Percentiles rank a stretch among this genome's conserved stretches.
Conservation (phyloP, 805 yeast species). For the Wickerhamomyces tratensis region DNA sequence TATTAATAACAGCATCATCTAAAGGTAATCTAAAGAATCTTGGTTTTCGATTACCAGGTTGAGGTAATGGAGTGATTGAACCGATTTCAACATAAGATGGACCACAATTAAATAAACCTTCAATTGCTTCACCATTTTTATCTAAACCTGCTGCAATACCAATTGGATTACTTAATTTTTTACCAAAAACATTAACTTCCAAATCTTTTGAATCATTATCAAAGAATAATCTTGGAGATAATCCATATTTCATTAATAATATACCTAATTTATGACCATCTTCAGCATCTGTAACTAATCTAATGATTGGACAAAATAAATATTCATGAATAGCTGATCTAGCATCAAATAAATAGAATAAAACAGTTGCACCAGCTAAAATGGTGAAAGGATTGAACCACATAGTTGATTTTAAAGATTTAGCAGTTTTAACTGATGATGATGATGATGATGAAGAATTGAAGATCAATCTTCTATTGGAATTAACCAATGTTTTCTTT, state of each 20-base stretch:
- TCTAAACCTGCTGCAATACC: conserved; percentile 97
- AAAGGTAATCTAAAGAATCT: conserved; percentile 77
- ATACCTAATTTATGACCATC: conserved; percentile 75
- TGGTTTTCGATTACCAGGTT: conserved; percentile 92
- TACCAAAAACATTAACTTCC: conserved; percentile 57
- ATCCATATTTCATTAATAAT: conserved; percentile 54
- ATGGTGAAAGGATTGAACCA: conserved; percentile 3
- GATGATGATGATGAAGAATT: not conserved
- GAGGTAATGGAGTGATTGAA: conserved; percentile 85
- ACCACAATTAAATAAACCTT: conserved; percentile 66
- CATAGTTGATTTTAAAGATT: not conserved
- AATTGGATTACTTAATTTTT: conserved; percentile 58
- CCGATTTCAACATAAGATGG: conserved; percentile 91
- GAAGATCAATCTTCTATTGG: not conserved
- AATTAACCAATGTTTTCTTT: not conserved
- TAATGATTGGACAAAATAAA: conserved; percentile 65
- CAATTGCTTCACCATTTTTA: conserved; percentile 88
- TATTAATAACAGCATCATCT: conserved; percentile 86
- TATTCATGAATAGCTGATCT: conserved; percentile 79
- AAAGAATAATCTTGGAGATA: conserved; percentile 50
- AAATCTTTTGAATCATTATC: conserved; percentile 44
- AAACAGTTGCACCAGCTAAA: conserved; percentile 28
- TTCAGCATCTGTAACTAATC: conserved; percentile 73
- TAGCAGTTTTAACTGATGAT: no score
- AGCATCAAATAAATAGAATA: conserved; percentile 58